Evolutionary conservation across 2,329 filamentous ascomycete genomes (phyloP), one percentile per base, ranked within the genome.

Genomic region (Magnaporthales sp.): DNA sequence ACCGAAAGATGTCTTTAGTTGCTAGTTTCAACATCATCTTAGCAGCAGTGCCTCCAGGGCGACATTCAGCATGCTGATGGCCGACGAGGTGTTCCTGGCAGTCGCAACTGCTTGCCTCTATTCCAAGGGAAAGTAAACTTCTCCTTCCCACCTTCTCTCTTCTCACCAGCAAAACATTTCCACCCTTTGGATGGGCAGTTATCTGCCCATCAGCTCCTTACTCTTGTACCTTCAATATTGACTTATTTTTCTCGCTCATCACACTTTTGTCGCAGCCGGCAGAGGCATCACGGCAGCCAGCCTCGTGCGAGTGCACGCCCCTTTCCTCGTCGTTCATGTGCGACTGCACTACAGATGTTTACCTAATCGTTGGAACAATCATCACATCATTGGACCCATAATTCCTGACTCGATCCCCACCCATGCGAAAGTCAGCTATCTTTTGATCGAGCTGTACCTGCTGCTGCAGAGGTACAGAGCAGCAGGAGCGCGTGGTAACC

Each of bases 391-490:
- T 24, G 54, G 24, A 19, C 4, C 54, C 54, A 58, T 9, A 58
- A 58, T 58, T 58, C 54, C 54, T 58, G 54, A 58, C 54, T 58
- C 54, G 54, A 58, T 11, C 54, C 54, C 54, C 54, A 58, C 54
- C 54, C 24, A 26, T 22, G 24, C 54, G 24, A 58, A 58, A 58
- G 54, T n/a, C 54, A 58, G 24, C 54, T 58, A 26, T 26, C 54
- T 24, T n/a, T n/a, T 24, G 22, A 58, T 38, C 24, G 22, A 58
- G 11, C 54, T 58, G 54, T 27, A 58, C 54, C 32, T 58, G 22
- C 54, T 51, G 32, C 32, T 24, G 24, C n/a, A 58, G 11, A 58
- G 54, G 54, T 26, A 58, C 6, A 58, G 54, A 24, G 11, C 32
- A 38, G 38, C 38, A 26, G 22, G 24, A 10, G 22, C n/a, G 54